Evolutionary conservation across 352 stramenopile species (phyloP).

Genomic region (Globisporangium parvum): DNA sequence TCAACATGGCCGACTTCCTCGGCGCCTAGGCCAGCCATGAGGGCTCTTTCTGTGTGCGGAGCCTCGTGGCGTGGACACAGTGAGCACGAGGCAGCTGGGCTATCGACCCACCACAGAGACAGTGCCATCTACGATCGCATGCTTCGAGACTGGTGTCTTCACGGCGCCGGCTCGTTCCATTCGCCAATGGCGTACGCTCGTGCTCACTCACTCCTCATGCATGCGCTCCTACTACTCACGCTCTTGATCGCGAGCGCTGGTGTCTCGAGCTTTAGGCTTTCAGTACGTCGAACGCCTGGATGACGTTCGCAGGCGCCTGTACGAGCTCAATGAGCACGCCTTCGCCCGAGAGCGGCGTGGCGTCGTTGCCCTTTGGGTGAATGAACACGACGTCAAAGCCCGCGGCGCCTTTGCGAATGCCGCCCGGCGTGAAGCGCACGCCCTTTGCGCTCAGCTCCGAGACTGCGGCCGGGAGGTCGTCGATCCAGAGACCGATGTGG

Average conservation of each 20-base stretch:
- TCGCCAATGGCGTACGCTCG: neutral
- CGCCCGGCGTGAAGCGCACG: constrained; percentile 95
- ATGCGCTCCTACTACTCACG: no score
- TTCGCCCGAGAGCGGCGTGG: constrained; percentile 86
- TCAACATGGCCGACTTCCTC: constrained; percentile 75
- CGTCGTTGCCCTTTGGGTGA: constrained; percentile 96
- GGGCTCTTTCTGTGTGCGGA: neutral
- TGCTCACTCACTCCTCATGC: neutral
- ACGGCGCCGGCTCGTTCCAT: neutral
- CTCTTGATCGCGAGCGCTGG: no score
- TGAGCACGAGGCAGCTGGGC: no score
- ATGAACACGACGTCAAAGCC: constrained; percentile 98
- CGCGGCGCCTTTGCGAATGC: constrained; percentile 95
- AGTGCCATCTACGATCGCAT: neutral
- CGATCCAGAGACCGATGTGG: constrained; percentile 98
- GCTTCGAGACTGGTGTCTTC: no score
- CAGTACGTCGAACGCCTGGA: constrained; percentile 72
- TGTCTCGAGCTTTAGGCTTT: constrained; percentile 13
- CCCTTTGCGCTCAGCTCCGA: constrained; percentile 89
- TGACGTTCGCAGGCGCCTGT: constrained; percentile 91
- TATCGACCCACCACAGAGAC: no score
- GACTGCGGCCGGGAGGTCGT: constrained; percentile 91
- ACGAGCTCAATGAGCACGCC: constrained; percentile 97
- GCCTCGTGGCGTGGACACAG: no score
- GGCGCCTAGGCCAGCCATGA: constrained; percentile 10